Conservation (phyloP, 2,329 filamentous ascomycete genomes). For the Ascochyta rabiei region DNA sequence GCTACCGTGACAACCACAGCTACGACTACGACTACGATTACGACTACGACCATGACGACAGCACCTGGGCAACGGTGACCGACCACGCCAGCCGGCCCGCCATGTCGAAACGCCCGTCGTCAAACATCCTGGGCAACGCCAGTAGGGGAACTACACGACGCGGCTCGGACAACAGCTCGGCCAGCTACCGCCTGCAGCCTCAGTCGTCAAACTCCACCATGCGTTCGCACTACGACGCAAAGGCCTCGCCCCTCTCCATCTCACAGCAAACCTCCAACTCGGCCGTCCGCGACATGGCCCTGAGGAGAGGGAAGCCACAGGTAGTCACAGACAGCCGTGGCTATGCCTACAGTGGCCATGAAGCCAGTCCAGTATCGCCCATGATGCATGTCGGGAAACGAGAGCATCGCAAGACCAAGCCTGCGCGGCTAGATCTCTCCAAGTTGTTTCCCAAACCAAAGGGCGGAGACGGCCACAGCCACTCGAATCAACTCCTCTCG, state of each 20-base stretch:
- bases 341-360: constrained; percentile 16
- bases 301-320: constrained; percentile 47
- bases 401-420: constrained; percentile 41
- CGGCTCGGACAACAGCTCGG: constrained; percentile 38
- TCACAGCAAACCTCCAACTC: constrained; percentile 55
- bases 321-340: constrained; percentile 23
- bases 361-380: constrained; percentile 30
- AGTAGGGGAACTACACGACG: constrained; percentile 31
- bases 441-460: constrained; percentile 50
- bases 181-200: constrained; percentile 36
- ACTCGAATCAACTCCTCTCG: constrained; percentile 40
- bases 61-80: constrained; percentile 24
- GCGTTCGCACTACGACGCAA: constrained; percentile 52
- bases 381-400: constrained; percentile 30
- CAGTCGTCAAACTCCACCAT: constrained; percentile 49
- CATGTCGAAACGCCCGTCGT: constrained; percentile 43
- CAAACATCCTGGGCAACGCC: constrained; percentile 38
- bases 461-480: constrained; percentile 23
- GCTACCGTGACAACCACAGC: constrained; percentile 35
- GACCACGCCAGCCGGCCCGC: constrained; percentile 30
- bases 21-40: constrained; percentile 28
- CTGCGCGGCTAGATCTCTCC: constrained; percentile 49
- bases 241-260: constrained; percentile 48
- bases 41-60: constrained; percentile 30
- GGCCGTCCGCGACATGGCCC: constrained; percentile 51